Conservation (phyloP, 495 filamentous ascomycete genomes). For the Annulohypoxylon bovei region DNA sequence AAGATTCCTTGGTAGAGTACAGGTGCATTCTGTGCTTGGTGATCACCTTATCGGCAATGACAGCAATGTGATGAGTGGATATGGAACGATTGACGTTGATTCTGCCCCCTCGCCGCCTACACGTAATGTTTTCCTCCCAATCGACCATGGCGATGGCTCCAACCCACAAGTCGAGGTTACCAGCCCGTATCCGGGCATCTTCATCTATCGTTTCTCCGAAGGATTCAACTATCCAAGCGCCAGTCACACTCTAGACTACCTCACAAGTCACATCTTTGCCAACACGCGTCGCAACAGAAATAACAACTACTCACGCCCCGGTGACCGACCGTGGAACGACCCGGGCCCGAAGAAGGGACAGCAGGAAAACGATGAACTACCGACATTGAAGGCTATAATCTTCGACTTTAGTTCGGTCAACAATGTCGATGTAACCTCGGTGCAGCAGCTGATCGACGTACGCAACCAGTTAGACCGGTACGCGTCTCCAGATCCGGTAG, state of each 20-base stretch:
- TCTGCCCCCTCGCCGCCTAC: conserved; percentile 46
- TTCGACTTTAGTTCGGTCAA: conserved; percentile 97
- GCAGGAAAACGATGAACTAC: conserved; percentile 52
- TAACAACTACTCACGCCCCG: conserved; percentile 66
- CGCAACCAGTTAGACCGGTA: conserved; percentile 97
- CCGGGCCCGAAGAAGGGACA: conserved; percentile 71
- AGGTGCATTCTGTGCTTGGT: conserved; percentile 88
- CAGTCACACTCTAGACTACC: conserved; percentile 85
- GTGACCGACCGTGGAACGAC: conserved; percentile 97
- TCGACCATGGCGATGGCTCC: conserved; percentile 86
- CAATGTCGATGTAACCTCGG: conserved; percentile 92
- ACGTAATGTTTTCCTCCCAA: conserved; percentile 89
- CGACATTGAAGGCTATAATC: conserved; percentile 90
- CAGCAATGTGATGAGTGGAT: conserved; percentile 47
- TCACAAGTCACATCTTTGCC: conserved; percentile 77
- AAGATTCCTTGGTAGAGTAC: conserved; percentile 87
- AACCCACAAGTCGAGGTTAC: conserved; percentile 85
- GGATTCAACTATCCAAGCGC: conserved; percentile 97
- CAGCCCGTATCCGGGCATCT: conserved; percentile 89
- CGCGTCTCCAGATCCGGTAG: conserved; percentile 81
- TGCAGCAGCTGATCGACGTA: conserved; percentile 96
- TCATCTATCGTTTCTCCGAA: conserved; percentile 97
- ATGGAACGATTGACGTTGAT: conserved; percentile 61
- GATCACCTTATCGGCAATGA: conserved; percentile 77
- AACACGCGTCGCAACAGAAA: conserved; percentile 82